These are phyloP conservation scores for Staphylotrichum longicolle DNA, from an alignment of 495 filamentous ascomycete genomes.

Conservation along the genomic window DNA sequence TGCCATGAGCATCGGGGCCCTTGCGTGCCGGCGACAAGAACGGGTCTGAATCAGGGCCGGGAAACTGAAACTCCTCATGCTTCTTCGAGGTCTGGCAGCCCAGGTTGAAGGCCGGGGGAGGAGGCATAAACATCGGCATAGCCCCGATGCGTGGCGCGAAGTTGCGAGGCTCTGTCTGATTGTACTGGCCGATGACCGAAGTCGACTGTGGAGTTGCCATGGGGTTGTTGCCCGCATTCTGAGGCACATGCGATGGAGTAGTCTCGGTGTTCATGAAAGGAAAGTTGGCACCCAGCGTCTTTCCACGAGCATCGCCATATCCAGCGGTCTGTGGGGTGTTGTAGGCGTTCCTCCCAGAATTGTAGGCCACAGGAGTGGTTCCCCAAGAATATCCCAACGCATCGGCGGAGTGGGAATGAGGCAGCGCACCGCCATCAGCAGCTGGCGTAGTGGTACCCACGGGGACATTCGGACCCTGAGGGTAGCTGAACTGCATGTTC, in stretches of 20 bases:
- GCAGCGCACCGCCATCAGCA: too few relatives aligned
- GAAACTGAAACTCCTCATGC: not conserved
- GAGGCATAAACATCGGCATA: slow-evolving; percentile 7
- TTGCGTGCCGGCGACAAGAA: slow-evolving; percentile 6
- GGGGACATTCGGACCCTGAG: not conserved
- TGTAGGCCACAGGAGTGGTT: slow-evolving; percentile 1
- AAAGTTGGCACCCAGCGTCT: not conserved
- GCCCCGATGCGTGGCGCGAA: slow-evolving; percentile 24
- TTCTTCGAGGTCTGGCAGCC: not conserved
- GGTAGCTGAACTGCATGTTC: not conserved
- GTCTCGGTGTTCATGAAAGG: not conserved
- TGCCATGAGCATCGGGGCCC: not conserved
- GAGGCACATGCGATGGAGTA: slow-evolving; percentile 22
- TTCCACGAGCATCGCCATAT: not conserved
- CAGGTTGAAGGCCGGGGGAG: slow-evolving; percentile 18
- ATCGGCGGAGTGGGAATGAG: not conserved
- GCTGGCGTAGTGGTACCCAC: not conserved
- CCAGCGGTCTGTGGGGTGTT: slow-evolving; percentile 1
- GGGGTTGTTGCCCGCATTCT: slow-evolving; percentile 10
- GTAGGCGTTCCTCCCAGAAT: not conserved
- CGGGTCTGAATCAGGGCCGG: slow-evolving; percentile 9
- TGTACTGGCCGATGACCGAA: slow-evolving; percentile 14
- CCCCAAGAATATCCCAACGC: not conserved
- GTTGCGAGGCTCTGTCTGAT: slow-evolving; percentile 29
- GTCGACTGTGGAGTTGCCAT: slow-evolving; percentile 2